Evolutionary conservation across 192 early-diverging fungal genomes (phyloP), one percentile per base, ranked within the genome.

Genomic region (Coemansia sp.): DNA sequence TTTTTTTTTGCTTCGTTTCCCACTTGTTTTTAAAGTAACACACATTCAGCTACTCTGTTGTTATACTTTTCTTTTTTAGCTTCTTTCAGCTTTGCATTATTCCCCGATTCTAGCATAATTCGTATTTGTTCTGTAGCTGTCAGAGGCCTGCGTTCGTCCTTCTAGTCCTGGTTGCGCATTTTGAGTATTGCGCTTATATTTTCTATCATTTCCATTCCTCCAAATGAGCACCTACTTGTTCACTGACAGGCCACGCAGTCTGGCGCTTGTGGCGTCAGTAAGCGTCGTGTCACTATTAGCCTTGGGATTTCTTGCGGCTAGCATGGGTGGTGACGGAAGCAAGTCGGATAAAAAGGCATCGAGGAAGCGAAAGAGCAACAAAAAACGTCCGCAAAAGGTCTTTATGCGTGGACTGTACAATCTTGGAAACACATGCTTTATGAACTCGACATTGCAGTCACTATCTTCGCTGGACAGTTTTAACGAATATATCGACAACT

Each of bases 381-480:
- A 52, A 23, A 53, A 53, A 12, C 55, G 48, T 35, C 63, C 58
- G 51, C 58, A 46, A 12, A 72, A 67, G 45, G 72, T 86, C 23
- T 86, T 81, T 48, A 82, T 87, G 43, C 79, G 83, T 16, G 93
- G 93, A 13, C 81, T 95, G 10, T 79, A 88, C 66, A 95, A 95
- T 64, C 68, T 91, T 64, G 92, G 93, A 21, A 95, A 95, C 70
- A 92, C 91, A 7, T 95, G 93, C 75, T 95, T 93, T 71, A 86
- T 95, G 84, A 95, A 95, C 66, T 86, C 88, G 10, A 89, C 91
- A 2, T 62, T 95, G 25, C 93, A 77, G 58, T 77, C 75, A 37
- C 74, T 82, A 18, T 63, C 75, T 2, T 73, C 75, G 52, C 59
- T 77, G 37, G 39, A 33, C 3, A 64, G 58, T 10, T 77, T 82